phyloP scores from a whole-genome alignment of 140 eudicot genomes.

The Cichorium intybus region DNA sequence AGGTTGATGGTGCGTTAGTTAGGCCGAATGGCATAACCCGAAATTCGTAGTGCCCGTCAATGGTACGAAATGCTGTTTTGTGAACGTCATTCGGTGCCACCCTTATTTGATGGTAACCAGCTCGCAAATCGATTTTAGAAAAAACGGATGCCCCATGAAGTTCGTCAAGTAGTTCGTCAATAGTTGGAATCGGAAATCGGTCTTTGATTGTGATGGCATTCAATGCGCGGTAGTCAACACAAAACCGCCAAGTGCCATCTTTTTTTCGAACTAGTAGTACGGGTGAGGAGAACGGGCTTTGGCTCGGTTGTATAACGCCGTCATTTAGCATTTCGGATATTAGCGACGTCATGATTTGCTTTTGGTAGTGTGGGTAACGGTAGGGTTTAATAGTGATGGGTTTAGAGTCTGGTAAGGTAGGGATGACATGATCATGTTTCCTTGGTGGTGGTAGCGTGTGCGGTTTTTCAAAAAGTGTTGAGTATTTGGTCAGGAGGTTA shows the following conservation, averaged over 20 bases:
- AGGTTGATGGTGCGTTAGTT: too few species aligned
- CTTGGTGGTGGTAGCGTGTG: too few species aligned
- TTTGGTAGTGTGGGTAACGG: neutral
- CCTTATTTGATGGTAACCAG: neutral
- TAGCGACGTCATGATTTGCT: neutral
- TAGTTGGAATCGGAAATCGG: neutral
- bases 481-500: too few species aligned
- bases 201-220: neutral
- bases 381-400: neutral
- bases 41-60: neutral
- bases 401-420: too few species aligned
- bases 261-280: neutral
- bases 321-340: neutral
- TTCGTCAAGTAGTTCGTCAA: neutral
- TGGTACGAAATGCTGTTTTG: neutral
- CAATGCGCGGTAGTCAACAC: neutral
- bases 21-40: neutral
- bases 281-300: neutral
- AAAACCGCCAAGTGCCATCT: neutral
- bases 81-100: neutral
- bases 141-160: neutral
- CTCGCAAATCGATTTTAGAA: neutral
- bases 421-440: too few species aligned
- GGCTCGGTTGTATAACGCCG: neutral
- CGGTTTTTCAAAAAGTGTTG: too few species aligned